Evolutionary conservation across 805 yeast species (phyloP).

Genomic region (Hanseniaspora taiwanica): DNA sequence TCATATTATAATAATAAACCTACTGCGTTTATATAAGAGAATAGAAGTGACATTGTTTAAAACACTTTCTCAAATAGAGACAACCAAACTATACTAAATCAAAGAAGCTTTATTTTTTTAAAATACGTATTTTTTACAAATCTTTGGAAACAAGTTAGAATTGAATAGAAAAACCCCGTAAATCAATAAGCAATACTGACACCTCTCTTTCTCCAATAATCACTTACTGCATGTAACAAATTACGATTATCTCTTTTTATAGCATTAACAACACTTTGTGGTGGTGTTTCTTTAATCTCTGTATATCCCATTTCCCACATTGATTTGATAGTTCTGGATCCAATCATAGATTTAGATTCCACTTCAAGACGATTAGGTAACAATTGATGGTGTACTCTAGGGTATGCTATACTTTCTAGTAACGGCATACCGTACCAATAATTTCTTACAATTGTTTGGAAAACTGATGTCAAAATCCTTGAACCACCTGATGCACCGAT

Average conservation of each 20-base stretch:
- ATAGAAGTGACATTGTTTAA: no score
- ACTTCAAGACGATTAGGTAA: constrained; percentile 55
- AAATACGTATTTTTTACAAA: no score
- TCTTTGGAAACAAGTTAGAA: no score
- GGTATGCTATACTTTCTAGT: constrained; percentile 60
- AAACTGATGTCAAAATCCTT: constrained; percentile 66
- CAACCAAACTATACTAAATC: no score
- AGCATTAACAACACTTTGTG: constrained; percentile 48
- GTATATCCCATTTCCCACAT: constrained; percentile 37
- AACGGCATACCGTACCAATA: constrained; percentile 46
- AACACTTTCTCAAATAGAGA: no score
- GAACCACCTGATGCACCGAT: constrained; percentile 96
- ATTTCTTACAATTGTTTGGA: constrained; percentile 63
- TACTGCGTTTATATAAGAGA: no score
- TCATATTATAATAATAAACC: no score
- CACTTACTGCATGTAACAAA: constrained; percentile 64
- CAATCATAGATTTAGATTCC: constrained; percentile 37
- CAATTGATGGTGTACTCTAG: constrained; percentile 82
- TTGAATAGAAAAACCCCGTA: no score
- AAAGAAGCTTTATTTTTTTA: no score
- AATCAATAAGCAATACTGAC: constrained; percentile 17
- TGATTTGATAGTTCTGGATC: constrained; percentile 25
- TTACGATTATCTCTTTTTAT: constrained; percentile 28
- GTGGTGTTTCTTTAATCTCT: constrained; percentile 26
- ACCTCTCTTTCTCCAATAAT: constrained; percentile 82